Conservation (phyloP, 345 rosid species). For the Eucalyptus microcorys region DNA sequence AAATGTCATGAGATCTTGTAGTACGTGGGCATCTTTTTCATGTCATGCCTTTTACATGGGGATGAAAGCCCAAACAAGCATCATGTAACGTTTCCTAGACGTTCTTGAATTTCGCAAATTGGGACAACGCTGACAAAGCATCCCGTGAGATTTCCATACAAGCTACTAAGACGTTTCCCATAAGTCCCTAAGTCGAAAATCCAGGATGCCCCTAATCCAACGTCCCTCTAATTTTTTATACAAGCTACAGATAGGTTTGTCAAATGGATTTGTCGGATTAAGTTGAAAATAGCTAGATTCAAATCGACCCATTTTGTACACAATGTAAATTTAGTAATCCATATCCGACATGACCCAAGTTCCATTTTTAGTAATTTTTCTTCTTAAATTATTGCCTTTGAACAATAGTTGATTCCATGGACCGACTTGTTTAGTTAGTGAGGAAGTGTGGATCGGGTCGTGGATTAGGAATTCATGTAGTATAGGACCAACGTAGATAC, state of each 20-base stretch:
- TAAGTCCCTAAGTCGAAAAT: no score
- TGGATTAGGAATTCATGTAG: neutral
- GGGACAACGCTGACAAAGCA: no score
- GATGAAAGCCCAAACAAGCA: no score
- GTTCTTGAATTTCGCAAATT: no score
- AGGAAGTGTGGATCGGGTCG: neutral
- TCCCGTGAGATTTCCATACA: no score
- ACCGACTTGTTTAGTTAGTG: neutral
- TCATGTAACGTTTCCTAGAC: no score
- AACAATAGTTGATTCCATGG: neutral
- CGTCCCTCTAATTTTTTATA: no score
- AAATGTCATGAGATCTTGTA: no score
- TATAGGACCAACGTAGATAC: accelerated
- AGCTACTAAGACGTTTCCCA: no score
- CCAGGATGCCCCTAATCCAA: no score
- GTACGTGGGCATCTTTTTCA: no score
- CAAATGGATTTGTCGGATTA: accelerated
- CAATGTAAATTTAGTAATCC: accelerated
- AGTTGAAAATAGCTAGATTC: neutral
- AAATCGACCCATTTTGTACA: neutral
- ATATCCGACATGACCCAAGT: accelerated
- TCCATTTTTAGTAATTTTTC: neutral
- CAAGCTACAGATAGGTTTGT: accelerated
- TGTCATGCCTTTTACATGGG: no score
- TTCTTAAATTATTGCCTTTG: neutral